Evolutionary conservation across 371 early-diverging fungal genomes (phyloP).

Genomic region (Basidiobolus meristosporus): DNA sequence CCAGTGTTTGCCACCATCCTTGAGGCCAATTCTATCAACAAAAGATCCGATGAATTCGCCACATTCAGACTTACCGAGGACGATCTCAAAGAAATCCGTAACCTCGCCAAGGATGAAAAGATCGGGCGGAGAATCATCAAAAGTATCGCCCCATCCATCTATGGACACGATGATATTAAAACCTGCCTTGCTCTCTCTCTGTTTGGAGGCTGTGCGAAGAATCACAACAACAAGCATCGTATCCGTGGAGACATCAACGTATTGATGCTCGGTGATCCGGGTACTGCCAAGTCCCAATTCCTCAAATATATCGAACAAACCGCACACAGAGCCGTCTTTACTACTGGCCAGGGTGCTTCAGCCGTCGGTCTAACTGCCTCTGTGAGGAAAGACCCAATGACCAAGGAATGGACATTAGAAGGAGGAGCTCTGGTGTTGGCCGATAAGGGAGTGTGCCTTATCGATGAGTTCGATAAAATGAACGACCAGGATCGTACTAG

Average conservation of each 20-base stretch:
- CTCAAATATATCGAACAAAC: conserved; percentile 94
- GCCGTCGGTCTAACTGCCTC: conserved; percentile 99
- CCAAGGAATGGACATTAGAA: conserved; percentile 98
- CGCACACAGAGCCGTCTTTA: conserved; percentile 91
- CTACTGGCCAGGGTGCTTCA: conserved; percentile 98
- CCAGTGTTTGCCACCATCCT: conserved; percentile 95
- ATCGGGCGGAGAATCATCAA: conserved; percentile 81
- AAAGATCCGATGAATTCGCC: conserved; percentile 76
- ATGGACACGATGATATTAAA: conserved; percentile 97
- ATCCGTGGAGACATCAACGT: conserved; percentile 99
- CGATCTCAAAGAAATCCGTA: conserved; percentile 68
- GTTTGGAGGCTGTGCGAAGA: conserved; percentile 96
- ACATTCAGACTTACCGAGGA: conserved; percentile 74
- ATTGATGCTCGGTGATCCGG: conserved; percentile 97
- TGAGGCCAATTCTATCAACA: conserved; percentile 85
- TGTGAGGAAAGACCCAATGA: conserved; percentile 91
- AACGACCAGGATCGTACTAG: conserved; percentile 86
- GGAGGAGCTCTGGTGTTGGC: conserved; percentile 99
- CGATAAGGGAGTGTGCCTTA: conserved; percentile 94
- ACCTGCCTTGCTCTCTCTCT: conserved; percentile 88
- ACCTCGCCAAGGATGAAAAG: conserved; percentile 57
- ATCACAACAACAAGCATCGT: conserved; percentile 77
- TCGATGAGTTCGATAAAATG: conserved; percentile 99
- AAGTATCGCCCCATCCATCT: conserved; percentile 97
- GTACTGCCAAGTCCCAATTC: conserved; percentile 98